A percentile compares a stretch with the other conserved stretches of the same genome.
Conservation (phyloP, 805 yeast species). For the Metschnikowia aberdeeniae region DNA sequence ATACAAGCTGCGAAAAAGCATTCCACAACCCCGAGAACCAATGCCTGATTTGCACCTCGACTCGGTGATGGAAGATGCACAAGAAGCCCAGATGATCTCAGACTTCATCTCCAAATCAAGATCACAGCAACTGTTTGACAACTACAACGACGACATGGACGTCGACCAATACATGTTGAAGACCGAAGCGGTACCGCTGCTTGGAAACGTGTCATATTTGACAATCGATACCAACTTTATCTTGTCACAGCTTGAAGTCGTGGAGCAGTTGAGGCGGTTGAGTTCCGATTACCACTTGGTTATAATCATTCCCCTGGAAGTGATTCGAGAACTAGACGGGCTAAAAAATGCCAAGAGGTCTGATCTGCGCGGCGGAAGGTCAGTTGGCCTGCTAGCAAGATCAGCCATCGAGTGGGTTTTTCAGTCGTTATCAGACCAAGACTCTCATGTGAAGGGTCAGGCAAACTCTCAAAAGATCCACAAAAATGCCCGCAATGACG, state of each 20-base stretch:
- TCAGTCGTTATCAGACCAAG: slow-evolving; percentile 47
- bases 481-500: slow-evolving; percentile 53
- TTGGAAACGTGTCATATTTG: slow-evolving; percentile 37
- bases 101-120: slow-evolving; percentile 28
- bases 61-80: slow-evolving; percentile 42
- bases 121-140: slow-evolving; percentile 2
- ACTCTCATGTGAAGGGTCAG: slow-evolving; percentile 61
- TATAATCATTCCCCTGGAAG: slow-evolving; percentile 67
- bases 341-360: slow-evolving; percentile 48
- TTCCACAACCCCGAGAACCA: neutral
- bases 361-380: slow-evolving; percentile 13
- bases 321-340: slow-evolving; percentile 78
- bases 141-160: slow-evolving; percentile 14
- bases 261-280: slow-evolving; percentile 48
- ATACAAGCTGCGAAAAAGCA: neutral
- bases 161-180: slow-evolving; percentile 13
- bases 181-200: slow-evolving; percentile 11
- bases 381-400: slow-evolving; percentile 59
- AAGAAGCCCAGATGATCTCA: slow-evolving; percentile 42
- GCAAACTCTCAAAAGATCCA: slow-evolving; percentile 51
- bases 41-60: neutral
- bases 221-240: slow-evolving; percentile 84
- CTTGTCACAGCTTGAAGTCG: slow-evolving; percentile 57
- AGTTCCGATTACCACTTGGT: slow-evolving; percentile 41
- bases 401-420: slow-evolving; percentile 79